These are phyloP conservation scores for Botrytis pseudocinerea DNA, from an alignment of 2,329 filamentous ascomycete species.

Conservation along the genomic window DNA sequence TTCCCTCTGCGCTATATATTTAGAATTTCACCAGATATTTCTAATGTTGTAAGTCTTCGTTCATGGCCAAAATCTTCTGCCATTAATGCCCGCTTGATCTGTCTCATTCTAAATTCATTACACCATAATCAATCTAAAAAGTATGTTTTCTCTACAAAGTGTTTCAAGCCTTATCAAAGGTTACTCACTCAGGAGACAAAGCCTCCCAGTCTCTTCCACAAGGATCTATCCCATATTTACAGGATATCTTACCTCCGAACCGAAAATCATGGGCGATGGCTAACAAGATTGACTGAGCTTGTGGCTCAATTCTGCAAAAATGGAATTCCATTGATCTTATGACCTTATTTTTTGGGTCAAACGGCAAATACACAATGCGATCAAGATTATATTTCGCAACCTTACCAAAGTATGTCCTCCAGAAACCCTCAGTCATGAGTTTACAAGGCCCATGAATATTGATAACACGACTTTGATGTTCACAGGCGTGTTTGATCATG, in stretches of 20 bases:
- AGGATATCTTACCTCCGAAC: neutral
- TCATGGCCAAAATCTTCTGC: neutral
- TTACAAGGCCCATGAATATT: neutral
- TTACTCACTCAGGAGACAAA: too few species aligned
- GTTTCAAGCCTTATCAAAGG: too few species aligned
- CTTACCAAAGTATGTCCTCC: neutral
- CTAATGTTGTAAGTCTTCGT: neutral
- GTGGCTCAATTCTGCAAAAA: slow-evolving; percentile 26
- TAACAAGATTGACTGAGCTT: slow-evolving; percentile 17
- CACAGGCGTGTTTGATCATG: neutral
- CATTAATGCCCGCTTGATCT: fast-evolving
- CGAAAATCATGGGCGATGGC: slow-evolving; percentile 5
- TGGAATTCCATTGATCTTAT: slow-evolving; percentile 20
- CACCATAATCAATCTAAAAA: neutral
- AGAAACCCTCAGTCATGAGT: neutral
- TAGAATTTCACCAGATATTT: neutral
- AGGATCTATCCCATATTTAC: slow-evolving; percentile 16
- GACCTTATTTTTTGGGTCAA: neutral
- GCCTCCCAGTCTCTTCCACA: neutral
- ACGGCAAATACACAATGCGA: neutral
- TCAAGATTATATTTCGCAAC: neutral
- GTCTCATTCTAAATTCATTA: fast-evolving
- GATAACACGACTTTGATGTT: neutral
- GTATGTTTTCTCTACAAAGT: too few species aligned
- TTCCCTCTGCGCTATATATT: neutral